phyloP scores from a whole-genome alignment of 495 filamentous ascomycete genomes.

The Penicillium malachiteum region DNA sequence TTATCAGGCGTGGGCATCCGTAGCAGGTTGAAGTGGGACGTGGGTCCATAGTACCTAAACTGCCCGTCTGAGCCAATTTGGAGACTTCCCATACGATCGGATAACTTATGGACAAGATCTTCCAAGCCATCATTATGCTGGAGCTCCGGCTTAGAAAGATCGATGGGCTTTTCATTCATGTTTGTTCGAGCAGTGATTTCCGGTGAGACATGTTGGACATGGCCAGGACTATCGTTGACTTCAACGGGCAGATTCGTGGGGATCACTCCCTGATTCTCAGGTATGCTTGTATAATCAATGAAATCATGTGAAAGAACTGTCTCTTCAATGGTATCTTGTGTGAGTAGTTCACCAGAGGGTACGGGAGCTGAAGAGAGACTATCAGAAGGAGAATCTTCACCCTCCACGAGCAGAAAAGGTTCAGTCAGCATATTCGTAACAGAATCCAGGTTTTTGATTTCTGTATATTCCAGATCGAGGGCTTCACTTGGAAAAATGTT shows the following conservation, averaged over 20 bases:
- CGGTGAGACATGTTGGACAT: not conserved
- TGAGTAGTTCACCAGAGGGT: no score
- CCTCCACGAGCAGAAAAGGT: not conserved
- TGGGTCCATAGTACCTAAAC: constrained; percentile 28
- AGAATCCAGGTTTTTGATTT: not conserved
- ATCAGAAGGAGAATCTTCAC: not conserved
- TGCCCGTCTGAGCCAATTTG: constrained; percentile 29
- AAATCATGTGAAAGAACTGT: no score
- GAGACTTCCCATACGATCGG: constrained; percentile 30
- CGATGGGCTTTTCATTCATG: not conserved
- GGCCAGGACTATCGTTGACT: no score
- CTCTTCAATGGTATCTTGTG: no score
- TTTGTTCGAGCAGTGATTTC: not conserved
- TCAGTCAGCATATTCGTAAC: not conserved
- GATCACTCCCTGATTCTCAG: no score
- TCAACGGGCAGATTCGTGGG: no score
- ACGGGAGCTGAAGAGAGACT: no score
- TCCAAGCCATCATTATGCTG: constrained; percentile 6
- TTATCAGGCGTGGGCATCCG: constrained; percentile 8
- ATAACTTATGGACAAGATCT: constrained; percentile 8
- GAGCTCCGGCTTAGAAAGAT: not conserved
- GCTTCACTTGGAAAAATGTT: not conserved
- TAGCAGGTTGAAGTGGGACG: constrained; percentile 24
- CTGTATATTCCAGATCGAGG: not conserved
- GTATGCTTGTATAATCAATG: no score